Evolutionary conservation across 306 rosid genomes (phyloP).

Genomic region (Spatholobus suberectus): DNA sequence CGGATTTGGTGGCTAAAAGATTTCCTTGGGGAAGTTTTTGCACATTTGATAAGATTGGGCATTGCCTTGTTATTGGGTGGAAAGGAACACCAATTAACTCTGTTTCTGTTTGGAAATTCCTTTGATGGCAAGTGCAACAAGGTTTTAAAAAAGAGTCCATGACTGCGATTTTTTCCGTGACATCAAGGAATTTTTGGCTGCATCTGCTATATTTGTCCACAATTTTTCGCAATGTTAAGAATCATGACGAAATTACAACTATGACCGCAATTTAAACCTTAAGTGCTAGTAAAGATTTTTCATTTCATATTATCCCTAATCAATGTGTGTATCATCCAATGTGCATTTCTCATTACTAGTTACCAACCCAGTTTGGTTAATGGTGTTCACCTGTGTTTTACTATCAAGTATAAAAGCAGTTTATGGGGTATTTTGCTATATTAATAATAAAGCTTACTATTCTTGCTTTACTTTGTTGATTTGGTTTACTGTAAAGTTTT

Average conservation of each 20-base stretch:
- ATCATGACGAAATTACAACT: too few species aligned
- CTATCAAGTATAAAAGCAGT: background rate
- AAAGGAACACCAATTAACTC: conserved; percentile 72
- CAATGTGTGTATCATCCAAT: background rate
- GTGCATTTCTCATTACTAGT: background rate
- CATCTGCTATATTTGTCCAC: too few species aligned
- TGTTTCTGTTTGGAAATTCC: conserved; percentile 72
- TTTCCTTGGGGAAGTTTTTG: conserved; percentile 53
- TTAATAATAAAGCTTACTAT: background rate
- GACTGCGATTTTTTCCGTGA: too few species aligned
- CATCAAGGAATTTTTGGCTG: too few species aligned
- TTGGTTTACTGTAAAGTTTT: background rate
- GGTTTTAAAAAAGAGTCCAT: too few species aligned
- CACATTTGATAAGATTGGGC: conserved; percentile 54
- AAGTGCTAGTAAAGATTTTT: background rate
- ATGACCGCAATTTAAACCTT: background rate
- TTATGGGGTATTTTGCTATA: background rate
- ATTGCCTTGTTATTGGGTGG: conserved; percentile 62
- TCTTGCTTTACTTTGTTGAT: background rate
- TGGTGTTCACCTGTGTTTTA: background rate
- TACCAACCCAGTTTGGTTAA: background rate
- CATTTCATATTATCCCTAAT: background rate
- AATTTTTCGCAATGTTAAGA: too few species aligned
- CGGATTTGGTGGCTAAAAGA: conserved; percentile 50
- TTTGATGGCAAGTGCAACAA: conserved; percentile 1